A percentile compares a stretch with the other conserved stretches of the same genome.
These are phyloP conservation scores for Jatropha multifida DNA, from an alignment of 441 rosid genomes.

Conservation along the genomic window DNA sequence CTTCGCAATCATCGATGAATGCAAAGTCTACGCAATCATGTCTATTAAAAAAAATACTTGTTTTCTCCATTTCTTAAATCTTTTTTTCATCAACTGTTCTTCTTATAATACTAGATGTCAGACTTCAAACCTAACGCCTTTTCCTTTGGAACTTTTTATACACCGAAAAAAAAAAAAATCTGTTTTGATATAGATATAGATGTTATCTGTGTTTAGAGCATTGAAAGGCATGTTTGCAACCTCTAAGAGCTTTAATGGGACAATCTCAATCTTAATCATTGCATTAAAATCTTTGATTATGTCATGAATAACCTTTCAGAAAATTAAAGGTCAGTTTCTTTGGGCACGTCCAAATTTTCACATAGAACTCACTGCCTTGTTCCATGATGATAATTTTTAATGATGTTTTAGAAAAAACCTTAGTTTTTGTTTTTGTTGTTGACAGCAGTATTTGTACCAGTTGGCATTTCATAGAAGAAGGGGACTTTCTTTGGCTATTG, in stretches of 20 bases:
- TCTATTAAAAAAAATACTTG: slow-evolving; percentile 10
- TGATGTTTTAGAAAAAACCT: neutral
- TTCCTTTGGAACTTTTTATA: neutral
- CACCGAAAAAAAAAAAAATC: neutral
- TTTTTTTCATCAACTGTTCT: neutral
- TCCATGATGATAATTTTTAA: neutral
- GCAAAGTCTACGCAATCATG: slow-evolving; percentile 23
- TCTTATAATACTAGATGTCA: neutral
- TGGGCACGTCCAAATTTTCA: neutral
- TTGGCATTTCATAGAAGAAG: neutral
- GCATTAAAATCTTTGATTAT: slow-evolving; percentile 3
- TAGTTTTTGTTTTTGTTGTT: neutral
- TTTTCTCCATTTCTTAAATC: slow-evolving; percentile 4
- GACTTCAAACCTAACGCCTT: neutral
- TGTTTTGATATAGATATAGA: slow-evolving; percentile 1
- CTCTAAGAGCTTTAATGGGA: slow-evolving; percentile 11
- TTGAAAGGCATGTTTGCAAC: slow-evolving; percentile 18
- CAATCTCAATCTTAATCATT: slow-evolving; percentile 6
- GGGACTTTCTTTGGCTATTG: neutral
- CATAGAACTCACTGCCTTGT: slow-evolving; percentile 5
- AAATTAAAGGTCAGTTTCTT: neutral
- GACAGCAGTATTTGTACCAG: neutral
- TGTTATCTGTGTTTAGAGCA: slow-evolving; percentile 16
- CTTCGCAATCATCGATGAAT: slow-evolving; percentile 8
- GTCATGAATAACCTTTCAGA: neutral